Evolutionary conservation across 164 flowering plant genomes (phyloP).

Genomic region (Saururus chinensis): DNA sequence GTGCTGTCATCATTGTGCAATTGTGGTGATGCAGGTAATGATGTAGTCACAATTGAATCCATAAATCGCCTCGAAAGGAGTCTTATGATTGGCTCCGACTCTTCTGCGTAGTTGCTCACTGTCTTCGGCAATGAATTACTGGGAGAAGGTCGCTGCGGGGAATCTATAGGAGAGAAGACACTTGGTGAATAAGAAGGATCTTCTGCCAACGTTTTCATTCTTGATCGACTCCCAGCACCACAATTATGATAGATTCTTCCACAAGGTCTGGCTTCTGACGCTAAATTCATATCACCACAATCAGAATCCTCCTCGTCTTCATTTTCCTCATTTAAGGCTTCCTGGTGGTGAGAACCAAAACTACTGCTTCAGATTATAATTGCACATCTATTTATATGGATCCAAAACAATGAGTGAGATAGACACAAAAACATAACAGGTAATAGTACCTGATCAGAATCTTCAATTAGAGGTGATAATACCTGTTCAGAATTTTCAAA

Average conservation of each 20-base stretch:
- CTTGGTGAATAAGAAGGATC: conserved; percentile 19
- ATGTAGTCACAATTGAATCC: conserved; percentile 17
- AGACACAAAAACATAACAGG: neutral
- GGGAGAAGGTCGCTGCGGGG: conserved; percentile 34
- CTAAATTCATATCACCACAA: conserved; percentile 13
- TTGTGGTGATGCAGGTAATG: conserved; percentile 36
- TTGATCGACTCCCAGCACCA: conserved; percentile 13
- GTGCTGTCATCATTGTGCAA: conserved; percentile 19
- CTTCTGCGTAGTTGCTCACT: conserved; percentile 12
- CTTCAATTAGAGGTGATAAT: neutral
- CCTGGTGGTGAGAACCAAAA: conserved; percentile 14
- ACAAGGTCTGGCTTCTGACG: conserved; percentile 13
- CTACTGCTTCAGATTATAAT: conserved; percentile 21
- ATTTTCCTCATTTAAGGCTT: conserved; percentile 22
- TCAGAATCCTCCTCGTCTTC: conserved; percentile 28
- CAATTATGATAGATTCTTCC: conserved; percentile 9
- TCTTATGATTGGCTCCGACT: conserved; percentile 27
- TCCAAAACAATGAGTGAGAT: neutral
- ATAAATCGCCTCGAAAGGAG: conserved; percentile 30
- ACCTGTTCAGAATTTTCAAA: conserved; percentile 8
- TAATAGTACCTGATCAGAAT: conserved; percentile 9
- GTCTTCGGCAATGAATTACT: conserved; percentile 31
- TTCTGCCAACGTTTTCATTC: conserved; percentile 8
- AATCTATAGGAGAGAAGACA: conserved; percentile 28
- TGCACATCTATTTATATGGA: conserved; percentile 19